Evolutionary conservation across 2,329 filamentous ascomycete species (phyloP), one percentile per base, ranked within the genome.

Genomic region (Orbilia oligospora): DNA sequence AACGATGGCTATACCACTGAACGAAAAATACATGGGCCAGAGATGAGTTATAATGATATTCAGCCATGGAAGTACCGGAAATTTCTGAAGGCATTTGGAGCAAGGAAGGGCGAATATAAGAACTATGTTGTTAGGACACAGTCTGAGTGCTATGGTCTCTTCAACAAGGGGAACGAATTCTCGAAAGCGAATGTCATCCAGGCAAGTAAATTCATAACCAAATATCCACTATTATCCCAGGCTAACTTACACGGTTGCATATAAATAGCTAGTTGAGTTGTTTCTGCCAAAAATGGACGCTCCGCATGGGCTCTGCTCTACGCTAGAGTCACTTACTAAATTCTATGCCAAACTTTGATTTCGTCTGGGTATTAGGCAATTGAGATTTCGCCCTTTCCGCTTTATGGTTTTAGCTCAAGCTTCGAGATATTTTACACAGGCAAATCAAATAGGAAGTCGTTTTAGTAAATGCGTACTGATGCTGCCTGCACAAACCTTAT

Each of bases 1-100:
- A 97, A 97, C 83, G 90, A 94, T 51, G 94, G 94, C 12, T 97
- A 92, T 85, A 96, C 93, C 8, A 96, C 97, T 83, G 94, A 97
- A 85, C 90, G 94, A 33, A 92, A 90, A 84, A 97, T 97, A 82
- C 93, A 97, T 84, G 93, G 93, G 68, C 91, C 91, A 90, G 87
- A 94, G 6, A 92, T 89, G 41, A 84, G 83, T 24, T 97, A 97
- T 86, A 97, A 97, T 83, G 92, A 97, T 83, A 90, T 97, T 71
- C 87, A 89, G 75, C 84, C 86, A 10, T 97, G 94, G 94, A 87
- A 91, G 61, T 92, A 91, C 86, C 90, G 89, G 83, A 89, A 90
- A 20, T 85, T 94, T 0, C 88, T 92, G 1, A 86, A 87, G 3
- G 89, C 89, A 0, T 93, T 96, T 82, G 91, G 92, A 53, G 91